Conservation (phyloP, 202 grass and related monocot genomes). For the Setaria italica region DNA sequence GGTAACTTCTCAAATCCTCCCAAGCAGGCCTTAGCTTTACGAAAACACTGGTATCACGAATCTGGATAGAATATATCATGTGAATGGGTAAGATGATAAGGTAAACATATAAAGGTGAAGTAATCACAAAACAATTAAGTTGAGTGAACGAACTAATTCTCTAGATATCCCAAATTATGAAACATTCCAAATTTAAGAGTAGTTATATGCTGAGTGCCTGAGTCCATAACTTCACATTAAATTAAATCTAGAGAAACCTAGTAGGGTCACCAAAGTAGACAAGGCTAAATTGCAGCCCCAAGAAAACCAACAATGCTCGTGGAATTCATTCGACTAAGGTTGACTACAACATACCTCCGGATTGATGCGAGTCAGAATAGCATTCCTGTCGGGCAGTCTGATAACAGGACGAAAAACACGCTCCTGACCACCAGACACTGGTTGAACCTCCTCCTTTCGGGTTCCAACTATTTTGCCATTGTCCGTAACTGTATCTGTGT, state of each 20-base stretch:
- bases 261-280: not conserved
- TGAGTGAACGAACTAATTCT: constrained; percentile 15
- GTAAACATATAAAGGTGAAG: constrained; percentile 29
- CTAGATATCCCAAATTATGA: not conserved
- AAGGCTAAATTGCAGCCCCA: not conserved
- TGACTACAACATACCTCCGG: constrained; percentile 68
- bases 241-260: constrained; percentile 23
- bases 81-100: constrained; percentile 29
- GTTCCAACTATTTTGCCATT: constrained; percentile 64
- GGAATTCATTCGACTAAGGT: constrained; percentile 17
- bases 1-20: constrained; percentile 96
- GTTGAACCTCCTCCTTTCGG: constrained; percentile 77
- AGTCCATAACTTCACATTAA: constrained; percentile 8
- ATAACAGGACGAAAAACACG: constrained; percentile 77
- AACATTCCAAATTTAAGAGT: constrained; percentile 14
- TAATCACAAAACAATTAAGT: constrained; percentile 16
- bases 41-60: constrained; percentile 97
- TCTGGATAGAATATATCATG: constrained; percentile 58
- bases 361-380: constrained; percentile 92
- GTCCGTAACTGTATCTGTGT: constrained; percentile 69
- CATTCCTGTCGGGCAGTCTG: constrained; percentile 80
- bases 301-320: not conserved
- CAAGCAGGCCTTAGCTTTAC: constrained; percentile 96
- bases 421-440: constrained; percentile 56
- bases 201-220: constrained; percentile 12